Conservation (phyloP, 768 basidiomycete species). For the Rhodotorula babjevae region DNA sequence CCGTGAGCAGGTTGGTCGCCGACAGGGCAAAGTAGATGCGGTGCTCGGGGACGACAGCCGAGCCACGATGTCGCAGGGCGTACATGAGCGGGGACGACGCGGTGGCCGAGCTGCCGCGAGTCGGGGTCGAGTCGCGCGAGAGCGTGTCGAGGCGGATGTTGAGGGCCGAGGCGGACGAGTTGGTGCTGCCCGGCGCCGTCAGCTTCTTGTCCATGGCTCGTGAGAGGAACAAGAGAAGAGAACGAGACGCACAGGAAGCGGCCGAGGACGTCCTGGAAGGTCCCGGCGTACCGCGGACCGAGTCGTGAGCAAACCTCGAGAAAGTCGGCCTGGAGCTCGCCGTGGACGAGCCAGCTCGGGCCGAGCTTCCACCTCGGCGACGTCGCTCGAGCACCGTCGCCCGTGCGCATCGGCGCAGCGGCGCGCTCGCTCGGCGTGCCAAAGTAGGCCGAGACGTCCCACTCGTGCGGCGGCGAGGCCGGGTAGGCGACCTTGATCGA, state of each 20-base stretch:
- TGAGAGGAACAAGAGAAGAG: too few relatives aligned
- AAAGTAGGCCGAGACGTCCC: slow-evolving; percentile 9
- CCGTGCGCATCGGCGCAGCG: too few relatives aligned
- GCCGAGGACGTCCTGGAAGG: slow-evolving; percentile 10
- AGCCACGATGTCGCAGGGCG: slow-evolving; percentile 8
- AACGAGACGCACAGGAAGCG: neutral
- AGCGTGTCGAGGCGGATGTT: slow-evolving; percentile 9
- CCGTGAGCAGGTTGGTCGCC: slow-evolving; percentile 4
- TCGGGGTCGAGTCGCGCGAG: neutral
- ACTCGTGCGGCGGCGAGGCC: slow-evolving; percentile 2
- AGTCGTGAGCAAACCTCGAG: slow-evolving; percentile 2
- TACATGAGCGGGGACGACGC: slow-evolving; percentile 6
- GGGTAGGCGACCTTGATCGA: slow-evolving; percentile 3
- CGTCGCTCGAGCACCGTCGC: neutral
- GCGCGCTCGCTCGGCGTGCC: slow-evolving; percentile 10
- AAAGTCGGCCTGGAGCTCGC: slow-evolving; percentile 17
- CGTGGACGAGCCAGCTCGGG: slow-evolving; percentile 16
- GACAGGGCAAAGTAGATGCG: slow-evolving; percentile 17
- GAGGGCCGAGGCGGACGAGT: slow-evolving; percentile 5
- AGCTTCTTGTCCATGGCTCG: too few relatives aligned
- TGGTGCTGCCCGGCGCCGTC: slow-evolving; percentile 4
- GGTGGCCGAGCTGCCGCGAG: too few relatives aligned
- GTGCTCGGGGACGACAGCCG: slow-evolving; percentile 14
- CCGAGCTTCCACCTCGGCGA: slow-evolving; percentile 12
- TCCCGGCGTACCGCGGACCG: slow-evolving; percentile 1